These are phyloP conservation scores for Umbelopsis sp. DNA, from an alignment of 371 early-diverging fungal species.

Conservation along the genomic window DNA sequence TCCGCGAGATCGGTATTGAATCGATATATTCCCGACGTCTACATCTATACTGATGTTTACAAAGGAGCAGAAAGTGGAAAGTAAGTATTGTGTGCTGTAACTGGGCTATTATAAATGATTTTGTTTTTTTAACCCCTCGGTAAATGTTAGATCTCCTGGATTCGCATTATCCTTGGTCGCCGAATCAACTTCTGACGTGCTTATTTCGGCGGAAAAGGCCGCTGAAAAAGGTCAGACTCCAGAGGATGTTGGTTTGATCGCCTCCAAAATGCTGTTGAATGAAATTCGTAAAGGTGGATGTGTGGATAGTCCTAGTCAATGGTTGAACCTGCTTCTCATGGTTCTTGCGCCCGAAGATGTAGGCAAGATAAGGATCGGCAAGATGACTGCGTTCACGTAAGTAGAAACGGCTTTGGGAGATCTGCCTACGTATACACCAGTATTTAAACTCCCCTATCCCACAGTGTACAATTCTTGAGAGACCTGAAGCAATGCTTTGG, in stretches of 20 bases:
- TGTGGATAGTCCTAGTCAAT: slow-evolving; percentile 88
- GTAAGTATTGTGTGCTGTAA: slow-evolving; percentile 30
- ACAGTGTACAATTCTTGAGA: slow-evolving; percentile 84
- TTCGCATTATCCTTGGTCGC: slow-evolving; percentile 92
- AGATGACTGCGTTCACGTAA: slow-evolving; percentile 85
- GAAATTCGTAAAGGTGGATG: slow-evolving; percentile 91
- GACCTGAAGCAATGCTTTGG: slow-evolving; percentile 90
- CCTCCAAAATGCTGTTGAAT: slow-evolving; percentile 76
- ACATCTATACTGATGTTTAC: slow-evolving; percentile 96
- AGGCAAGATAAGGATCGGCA: slow-evolving; percentile 85
- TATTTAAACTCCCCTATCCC: background rate
- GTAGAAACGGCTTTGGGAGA: slow-evolving; percentile 23
- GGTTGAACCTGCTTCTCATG: slow-evolving; percentile 85
- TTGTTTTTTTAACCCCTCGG: too few relatives aligned
- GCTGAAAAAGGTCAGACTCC: slow-evolving; percentile 81
- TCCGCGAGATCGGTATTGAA: slow-evolving; percentile 85
- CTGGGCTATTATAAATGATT: too few relatives aligned
- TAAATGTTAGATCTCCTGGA: slow-evolving; percentile 74
- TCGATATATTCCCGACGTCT: slow-evolving; percentile 92
- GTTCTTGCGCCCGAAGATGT: slow-evolving; percentile 93
- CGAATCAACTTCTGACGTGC: slow-evolving; percentile 84
- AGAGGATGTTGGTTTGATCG: slow-evolving; percentile 84
- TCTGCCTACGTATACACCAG: too few relatives aligned
- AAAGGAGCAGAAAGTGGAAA: slow-evolving; percentile 94
- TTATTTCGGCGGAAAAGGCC: slow-evolving; percentile 84